These are phyloP conservation scores for Pittosporum tobira DNA, from an alignment of 129 eudicot genomes.

Conservation along the genomic window DNA sequence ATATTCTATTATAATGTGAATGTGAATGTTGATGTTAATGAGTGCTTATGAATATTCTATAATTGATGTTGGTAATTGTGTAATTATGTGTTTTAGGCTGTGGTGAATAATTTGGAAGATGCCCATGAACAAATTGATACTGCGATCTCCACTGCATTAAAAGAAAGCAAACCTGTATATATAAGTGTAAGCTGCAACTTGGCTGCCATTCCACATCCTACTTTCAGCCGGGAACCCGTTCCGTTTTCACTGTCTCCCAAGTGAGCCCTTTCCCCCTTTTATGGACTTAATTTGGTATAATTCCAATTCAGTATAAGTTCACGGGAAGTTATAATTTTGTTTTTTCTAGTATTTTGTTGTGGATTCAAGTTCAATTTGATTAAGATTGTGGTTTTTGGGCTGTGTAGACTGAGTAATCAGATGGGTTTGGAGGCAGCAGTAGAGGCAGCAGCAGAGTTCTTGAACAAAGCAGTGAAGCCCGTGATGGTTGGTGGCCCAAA, in stretches of 20 bases:
- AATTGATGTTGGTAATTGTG: background rate
- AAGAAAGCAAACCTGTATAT: conserved; percentile 27
- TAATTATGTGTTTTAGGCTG: conserved; percentile 11
- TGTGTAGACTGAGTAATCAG: conserved; percentile 20
- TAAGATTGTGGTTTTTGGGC: background rate
- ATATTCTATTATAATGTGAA: too few relatives aligned
- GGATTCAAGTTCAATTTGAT: too few relatives aligned
- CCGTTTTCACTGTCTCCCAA: conserved; percentile 17
- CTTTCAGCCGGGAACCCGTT: conserved; percentile 22
- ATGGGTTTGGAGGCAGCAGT: conserved; percentile 31
- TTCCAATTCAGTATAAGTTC: background rate
- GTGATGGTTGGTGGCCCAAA: conserved; percentile 33
- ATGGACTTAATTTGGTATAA: background rate
- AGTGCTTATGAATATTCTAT: background rate
- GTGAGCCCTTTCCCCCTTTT: background rate
- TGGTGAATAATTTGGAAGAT: conserved; percentile 28
- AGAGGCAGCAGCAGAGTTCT: conserved; percentile 25
- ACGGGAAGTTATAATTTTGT: too few relatives aligned
- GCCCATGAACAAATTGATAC: conserved; percentile 26
- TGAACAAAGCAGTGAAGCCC: conserved; percentile 32
- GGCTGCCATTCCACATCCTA: conserved; percentile 24
- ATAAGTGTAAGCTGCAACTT: conserved; percentile 23
- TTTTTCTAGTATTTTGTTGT: too few relatives aligned
- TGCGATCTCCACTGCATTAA: conserved; percentile 24
- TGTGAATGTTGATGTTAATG: background rate